These are phyloP conservation scores for Hymenoscyphus fraxineus DNA, from an alignment of 2,329 filamentous ascomycete genomes.

Conservation along the genomic window DNA sequence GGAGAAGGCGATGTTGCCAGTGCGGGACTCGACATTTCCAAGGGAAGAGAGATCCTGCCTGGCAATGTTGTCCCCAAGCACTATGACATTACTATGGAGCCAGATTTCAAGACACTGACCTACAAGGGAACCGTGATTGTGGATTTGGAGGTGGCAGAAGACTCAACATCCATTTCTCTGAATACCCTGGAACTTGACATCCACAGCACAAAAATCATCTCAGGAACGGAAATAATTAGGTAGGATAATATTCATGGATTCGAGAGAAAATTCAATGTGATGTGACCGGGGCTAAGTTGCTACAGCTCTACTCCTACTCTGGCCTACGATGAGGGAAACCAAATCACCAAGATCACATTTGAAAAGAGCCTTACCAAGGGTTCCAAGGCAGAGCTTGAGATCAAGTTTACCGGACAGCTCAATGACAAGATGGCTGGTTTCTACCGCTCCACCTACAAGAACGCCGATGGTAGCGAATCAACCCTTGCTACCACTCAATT, in stretches of 20 bases:
- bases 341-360: constrained; percentile 80
- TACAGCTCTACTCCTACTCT: constrained; percentile 60
- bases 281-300: not conserved
- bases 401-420: constrained; percentile 73
- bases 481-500: constrained; percentile 91
- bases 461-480: constrained; percentile 70
- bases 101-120: constrained; percentile 81
- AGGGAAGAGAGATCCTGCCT: constrained; percentile 79
- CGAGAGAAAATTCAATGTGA: not conserved
- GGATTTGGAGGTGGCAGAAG: constrained; percentile 80
- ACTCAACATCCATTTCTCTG: constrained; percentile 79
- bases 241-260: constrained; percentile 26
- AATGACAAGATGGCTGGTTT: constrained; percentile 98
- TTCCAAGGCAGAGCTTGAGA: constrained; percentile 71
- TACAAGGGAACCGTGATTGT: constrained; percentile 83
- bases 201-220: constrained; percentile 65
- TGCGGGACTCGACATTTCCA: constrained; percentile 55
- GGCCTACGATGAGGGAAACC: constrained; percentile 71
- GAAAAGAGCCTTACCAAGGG: constrained; percentile 68
- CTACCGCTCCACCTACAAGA: constrained; percentile 93
- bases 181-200: constrained; percentile 87
- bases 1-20: constrained; percentile 52
- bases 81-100: constrained; percentile 89
- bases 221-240: constrained; percentile 52
- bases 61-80: constrained; percentile 88